Conservation (phyloP, 2,329 filamentous ascomycete species). For the Colletotrichum ledebouriae region DNA sequence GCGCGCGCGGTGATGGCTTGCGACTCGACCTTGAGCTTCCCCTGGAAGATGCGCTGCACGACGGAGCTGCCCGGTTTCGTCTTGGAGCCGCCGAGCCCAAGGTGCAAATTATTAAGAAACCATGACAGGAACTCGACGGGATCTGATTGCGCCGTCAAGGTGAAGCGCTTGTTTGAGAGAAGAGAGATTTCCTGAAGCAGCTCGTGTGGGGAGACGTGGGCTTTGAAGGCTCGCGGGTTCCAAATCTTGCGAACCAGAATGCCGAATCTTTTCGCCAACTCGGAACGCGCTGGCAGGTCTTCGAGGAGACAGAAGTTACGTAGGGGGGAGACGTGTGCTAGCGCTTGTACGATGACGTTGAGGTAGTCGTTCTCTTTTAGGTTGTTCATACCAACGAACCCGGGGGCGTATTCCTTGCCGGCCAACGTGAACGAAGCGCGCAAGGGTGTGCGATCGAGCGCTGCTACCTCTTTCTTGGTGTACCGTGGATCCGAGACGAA, state of each 20-base stretch:
- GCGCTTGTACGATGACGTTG: slow-evolving; percentile 92
- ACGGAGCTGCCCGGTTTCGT: slow-evolving; percentile 88
- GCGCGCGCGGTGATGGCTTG: slow-evolving; percentile 94
- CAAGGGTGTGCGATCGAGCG: slow-evolving; percentile 75
- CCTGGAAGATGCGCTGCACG: slow-evolving; percentile 94
- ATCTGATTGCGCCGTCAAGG: slow-evolving; percentile 89
- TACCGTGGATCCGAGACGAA: slow-evolving; percentile 95
- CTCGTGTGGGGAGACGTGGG: slow-evolving; percentile 97
- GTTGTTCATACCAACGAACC: slow-evolving; percentile 99
- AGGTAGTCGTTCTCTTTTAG: slow-evolving; percentile 99
- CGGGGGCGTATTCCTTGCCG: slow-evolving; percentile 89
- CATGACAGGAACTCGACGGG: slow-evolving; percentile 96
- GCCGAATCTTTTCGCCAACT: slow-evolving; percentile 89
- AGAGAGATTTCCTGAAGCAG: slow-evolving; percentile 94
- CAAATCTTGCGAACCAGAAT: slow-evolving; percentile 96
- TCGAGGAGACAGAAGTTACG: slow-evolving; percentile 94
- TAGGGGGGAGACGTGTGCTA: slow-evolving; percentile 89
- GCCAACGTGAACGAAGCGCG: slow-evolving; percentile 80
- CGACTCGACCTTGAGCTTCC: slow-evolving; percentile 90
- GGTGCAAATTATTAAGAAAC: slow-evolving; percentile 96
- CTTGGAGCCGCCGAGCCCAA: slow-evolving; percentile 90
- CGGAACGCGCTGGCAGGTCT: slow-evolving; percentile 77
- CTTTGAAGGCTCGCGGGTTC: slow-evolving; percentile 97
- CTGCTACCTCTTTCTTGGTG: slow-evolving; percentile 81
- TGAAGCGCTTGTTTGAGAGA: slow-evolving; percentile 92